Evolutionary conservation across 176 grass and related monocot genomes (phyloP), one percentile per base, ranked within the genome.

Genomic region (Eleusine coracana): DNA sequence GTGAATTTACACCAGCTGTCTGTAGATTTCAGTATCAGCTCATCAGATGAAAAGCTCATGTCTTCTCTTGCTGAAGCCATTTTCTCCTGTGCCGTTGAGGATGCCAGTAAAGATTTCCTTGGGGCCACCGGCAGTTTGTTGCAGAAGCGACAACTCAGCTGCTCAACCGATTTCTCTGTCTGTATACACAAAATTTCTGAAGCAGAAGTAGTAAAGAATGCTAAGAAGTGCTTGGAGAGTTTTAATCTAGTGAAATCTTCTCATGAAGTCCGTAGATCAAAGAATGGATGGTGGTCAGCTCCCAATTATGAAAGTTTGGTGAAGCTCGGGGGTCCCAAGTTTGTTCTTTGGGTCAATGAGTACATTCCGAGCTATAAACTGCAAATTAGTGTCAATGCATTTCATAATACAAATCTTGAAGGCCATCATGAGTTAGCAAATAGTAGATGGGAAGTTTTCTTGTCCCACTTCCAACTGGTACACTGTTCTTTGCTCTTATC

Each of bases 381-480:
- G 68, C 88, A 93, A 91, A 83, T 98, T 56, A 72, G 80, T 76
- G 73, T 79, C 18, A 65, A 80, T 74, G 34, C 36, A 65, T 95
- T 93, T 63, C 74, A 84, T 45, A 90, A 92, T 71, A 74, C 84
- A 76, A 90, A 88, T 54, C 79, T 90, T 77, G 82, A 93, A 77
- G 92, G 96, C 29, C 68, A 76, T 88, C 76, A 87, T 42, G 84
- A 91, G 79, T 87, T 93, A 70, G 59, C 58, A 84, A 84, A 93
- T 83, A 88, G 87, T 93, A 85, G 70, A 73, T 85, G 82, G 85
- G 92, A 98, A 88, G 87, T 93, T 93, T 86, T 88, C 70, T 88
- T 98, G 80, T 68, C 92, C 90, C 92, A 95, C 70, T 87, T 84
- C 72, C 92, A 98, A 88, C 90, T 98, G 96, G 96, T 98, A 98